Conservation (phyloP, 2,329 filamentous ascomycete species). For the Colletotrichum tamarilloi region DNA sequence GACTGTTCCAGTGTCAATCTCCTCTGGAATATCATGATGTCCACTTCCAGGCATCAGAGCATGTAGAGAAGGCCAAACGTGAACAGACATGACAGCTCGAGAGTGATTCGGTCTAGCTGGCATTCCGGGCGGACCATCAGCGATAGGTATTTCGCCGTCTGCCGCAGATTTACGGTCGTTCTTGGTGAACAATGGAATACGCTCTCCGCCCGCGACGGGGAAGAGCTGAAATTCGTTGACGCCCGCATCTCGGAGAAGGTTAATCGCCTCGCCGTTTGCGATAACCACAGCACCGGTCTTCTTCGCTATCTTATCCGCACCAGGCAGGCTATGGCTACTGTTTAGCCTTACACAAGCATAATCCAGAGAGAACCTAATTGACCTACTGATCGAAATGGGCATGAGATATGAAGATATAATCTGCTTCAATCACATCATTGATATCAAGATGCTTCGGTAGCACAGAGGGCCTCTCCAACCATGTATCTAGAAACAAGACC, state of each 20-base stretch:
- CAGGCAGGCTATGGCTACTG: conserved; percentile 32
- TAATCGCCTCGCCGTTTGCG: conserved; percentile 41
- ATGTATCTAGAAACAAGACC: no score
- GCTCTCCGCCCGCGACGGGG: conserved; percentile 39
- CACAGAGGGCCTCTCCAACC: no score
- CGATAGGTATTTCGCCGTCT: no score
- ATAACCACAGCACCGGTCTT: conserved; percentile 40
- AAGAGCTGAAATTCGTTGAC: conserved; percentile 40
- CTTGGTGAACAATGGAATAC: conserved; percentile 39
- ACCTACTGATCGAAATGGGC: conserved; percentile 41
- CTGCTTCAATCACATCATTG: conserved; percentile 36
- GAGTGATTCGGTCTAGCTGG: neutral
- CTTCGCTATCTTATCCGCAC: conserved; percentile 40
- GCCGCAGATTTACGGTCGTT: conserved; percentile 1
- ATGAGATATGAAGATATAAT: conserved; percentile 42
- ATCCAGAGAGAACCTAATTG: neutral
- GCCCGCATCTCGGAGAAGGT: conserved; percentile 37
- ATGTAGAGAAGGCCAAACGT: conserved; percentile 41
- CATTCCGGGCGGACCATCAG: neutral
- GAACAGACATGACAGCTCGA: conserved; percentile 31
- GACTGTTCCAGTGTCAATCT: neutral
- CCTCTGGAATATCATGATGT: neutral
- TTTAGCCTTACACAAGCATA: no score
- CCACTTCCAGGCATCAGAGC: conserved; percentile 37
- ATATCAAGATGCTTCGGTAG: no score